Conservation (phyloP, 2,329 filamentous ascomycete species). For the Aquanectria penicillioides region DNA sequence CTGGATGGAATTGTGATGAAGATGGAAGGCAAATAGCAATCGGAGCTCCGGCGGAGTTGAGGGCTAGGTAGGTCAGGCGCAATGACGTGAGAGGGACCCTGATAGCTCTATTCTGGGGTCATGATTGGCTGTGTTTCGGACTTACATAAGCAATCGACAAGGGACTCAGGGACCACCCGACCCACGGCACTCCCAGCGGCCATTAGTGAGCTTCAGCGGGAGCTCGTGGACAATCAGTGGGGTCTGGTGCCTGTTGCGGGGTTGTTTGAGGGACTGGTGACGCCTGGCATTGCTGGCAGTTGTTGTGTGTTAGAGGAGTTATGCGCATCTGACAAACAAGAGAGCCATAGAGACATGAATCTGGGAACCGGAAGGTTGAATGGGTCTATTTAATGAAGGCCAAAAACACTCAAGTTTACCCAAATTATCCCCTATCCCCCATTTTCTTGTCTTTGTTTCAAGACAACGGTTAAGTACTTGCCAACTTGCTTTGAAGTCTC, state of each 20-base stretch:
- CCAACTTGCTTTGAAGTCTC: too few relatives aligned
- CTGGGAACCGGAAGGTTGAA: too few relatives aligned
- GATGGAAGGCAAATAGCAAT: neutral
- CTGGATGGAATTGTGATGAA: neutral
- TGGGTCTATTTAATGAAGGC: too few relatives aligned
- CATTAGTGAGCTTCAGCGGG: constrained; percentile 5
- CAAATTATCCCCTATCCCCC: too few relatives aligned
- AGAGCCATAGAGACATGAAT: too few relatives aligned
- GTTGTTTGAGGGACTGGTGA: neutral
- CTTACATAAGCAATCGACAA: constrained; percentile 10
- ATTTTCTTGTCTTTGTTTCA: too few relatives aligned
- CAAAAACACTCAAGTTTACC: too few relatives aligned
- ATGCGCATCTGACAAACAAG: too few relatives aligned
- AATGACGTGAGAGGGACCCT: constrained; percentile 17
- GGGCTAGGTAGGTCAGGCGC: constrained; percentile 2
- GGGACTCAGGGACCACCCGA: neutral
- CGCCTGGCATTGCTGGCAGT: too few relatives aligned
- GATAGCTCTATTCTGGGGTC: neutral
- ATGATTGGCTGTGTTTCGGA: neutral
- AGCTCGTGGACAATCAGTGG: constrained; percentile 4
- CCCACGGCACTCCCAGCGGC: neutral
- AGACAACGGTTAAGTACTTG: too few relatives aligned
- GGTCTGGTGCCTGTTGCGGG: neutral
- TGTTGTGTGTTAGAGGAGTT: too few relatives aligned
- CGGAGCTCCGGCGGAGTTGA: neutral